These are phyloP conservation scores for Solanum corneliomulleri DNA, from an alignment of 257 asterid species.

Conservation along the genomic window DNA sequence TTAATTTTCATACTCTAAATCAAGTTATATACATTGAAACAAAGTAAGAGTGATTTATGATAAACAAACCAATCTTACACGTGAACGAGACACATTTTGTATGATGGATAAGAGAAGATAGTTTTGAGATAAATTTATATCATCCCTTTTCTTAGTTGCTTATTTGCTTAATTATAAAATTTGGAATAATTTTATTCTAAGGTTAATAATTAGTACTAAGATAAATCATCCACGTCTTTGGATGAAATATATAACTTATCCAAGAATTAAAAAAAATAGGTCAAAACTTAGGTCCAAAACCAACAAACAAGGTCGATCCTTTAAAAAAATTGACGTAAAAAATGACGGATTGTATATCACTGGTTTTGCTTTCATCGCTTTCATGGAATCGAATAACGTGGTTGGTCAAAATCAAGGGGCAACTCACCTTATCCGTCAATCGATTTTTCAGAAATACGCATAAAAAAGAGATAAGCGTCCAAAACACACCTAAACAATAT, in stretches of 20 bases:
- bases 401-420: neutral
- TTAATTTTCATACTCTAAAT: neutral
- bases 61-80: neutral
- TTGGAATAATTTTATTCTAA: neutral
- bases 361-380: neutral
- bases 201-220: neutral
- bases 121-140: neutral
- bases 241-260: neutral
- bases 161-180: neutral
- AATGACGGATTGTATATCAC: neutral
- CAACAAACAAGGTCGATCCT: neutral
- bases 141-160: neutral
- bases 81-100: neutral
- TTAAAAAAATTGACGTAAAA: neutral
- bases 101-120: neutral
- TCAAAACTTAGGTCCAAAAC: neutral
- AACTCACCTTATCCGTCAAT: rapidly evolving
- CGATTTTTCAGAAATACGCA: neutral
- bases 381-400: rapidly evolving
- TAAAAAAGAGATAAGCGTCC: too few relatives aligned
- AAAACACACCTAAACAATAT: too few relatives aligned
- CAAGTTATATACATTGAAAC: neutral
- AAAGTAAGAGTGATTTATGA: neutral
- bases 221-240: rapidly evolving
- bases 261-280: neutral